Evolutionary conservation across 179 eudicot genomes (phyloP).

Genomic region (Nepenthes alata): DNA sequence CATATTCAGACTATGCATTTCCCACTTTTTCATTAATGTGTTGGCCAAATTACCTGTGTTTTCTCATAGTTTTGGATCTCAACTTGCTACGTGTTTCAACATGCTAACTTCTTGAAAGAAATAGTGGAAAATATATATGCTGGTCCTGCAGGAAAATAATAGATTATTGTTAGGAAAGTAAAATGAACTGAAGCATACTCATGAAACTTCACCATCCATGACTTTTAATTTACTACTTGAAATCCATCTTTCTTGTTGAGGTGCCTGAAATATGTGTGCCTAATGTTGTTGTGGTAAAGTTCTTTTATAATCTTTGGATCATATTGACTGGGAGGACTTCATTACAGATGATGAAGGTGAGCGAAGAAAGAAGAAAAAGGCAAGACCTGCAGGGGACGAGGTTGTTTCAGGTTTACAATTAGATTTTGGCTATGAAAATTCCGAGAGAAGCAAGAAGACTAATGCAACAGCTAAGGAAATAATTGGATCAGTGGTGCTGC

Average conservation of each 20-base stretch:
- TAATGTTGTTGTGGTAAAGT: neutral
- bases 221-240: neutral
- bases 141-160: neutral
- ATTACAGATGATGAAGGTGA: conserved; percentile 63
- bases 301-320: neutral
- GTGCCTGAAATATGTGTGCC: neutral
- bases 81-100: too few relatives aligned
- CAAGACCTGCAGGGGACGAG: conserved; percentile 27
- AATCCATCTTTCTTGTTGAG: neutral
- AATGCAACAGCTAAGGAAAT: conserved; percentile 25
- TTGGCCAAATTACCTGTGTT: too few relatives aligned
- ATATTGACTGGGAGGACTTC: conserved; percentile 8
- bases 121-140: neutral
- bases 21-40: neutral
- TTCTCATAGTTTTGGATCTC: too few relatives aligned
- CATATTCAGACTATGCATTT: neutral
- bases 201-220: neutral
- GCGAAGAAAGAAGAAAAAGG: conserved; percentile 70
- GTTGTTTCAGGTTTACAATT: conserved; percentile 19
- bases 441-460: conserved; percentile 40
- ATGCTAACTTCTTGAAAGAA: too few relatives aligned
- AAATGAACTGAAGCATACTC: neutral
- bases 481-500: conserved; percentile 19
- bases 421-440: conserved; percentile 24
- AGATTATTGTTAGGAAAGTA: neutral